Evolutionary conservation across 148 eudicot species (phyloP), one percentile per base, ranked within the genome.

Genomic region (Limonium bicolor): DNA sequence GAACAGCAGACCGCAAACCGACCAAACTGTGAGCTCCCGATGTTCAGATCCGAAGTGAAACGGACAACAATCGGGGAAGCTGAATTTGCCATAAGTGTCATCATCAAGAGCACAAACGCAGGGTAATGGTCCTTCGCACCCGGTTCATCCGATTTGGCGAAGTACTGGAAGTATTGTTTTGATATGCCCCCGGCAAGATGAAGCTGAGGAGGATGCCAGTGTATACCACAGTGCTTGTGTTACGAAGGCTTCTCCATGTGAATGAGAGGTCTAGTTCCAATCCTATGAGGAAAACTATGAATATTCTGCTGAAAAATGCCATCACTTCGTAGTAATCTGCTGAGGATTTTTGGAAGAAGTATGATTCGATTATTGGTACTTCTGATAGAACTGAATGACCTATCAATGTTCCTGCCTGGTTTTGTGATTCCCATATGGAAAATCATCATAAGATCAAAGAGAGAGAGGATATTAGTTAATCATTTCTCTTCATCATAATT

Each of bases 351-450:
- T 66, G 78, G 20, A 65, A 71, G 65, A 90, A 85, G 68, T 80
- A 66, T 3, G 36, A 39, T 19, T 65, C 64, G 1, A 84, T 35
- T 0, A 24, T 4, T 5, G 27, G 16, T 35, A 78, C 68, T 22
- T 40, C 70, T 2, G 99, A 84, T 17, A 90, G 58, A 13, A 68
- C 61, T 1, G 99, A 75, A 16, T 86, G 95, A 12, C 95, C 87
- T 16, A 84, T 56, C 48, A 90, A 60, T 37, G 81, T 55, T 9
- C 99, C 99, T 3, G 99, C 86, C 97, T 90, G 97, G 59, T 44
- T 19, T 19, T 37, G 15, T 48, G 40, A 26, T 37, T 35, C 9
- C 20, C 41, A 13, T 30, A 4, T 26, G 16, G 8, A 13, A 5
- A 5, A 38, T 2, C 18, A 14, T 4, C 9, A 3, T 38, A 14